These are phyloP conservation scores for Boletus patriciae DNA, from an alignment of 768 basidiomycete species.

Conservation along the genomic window DNA sequence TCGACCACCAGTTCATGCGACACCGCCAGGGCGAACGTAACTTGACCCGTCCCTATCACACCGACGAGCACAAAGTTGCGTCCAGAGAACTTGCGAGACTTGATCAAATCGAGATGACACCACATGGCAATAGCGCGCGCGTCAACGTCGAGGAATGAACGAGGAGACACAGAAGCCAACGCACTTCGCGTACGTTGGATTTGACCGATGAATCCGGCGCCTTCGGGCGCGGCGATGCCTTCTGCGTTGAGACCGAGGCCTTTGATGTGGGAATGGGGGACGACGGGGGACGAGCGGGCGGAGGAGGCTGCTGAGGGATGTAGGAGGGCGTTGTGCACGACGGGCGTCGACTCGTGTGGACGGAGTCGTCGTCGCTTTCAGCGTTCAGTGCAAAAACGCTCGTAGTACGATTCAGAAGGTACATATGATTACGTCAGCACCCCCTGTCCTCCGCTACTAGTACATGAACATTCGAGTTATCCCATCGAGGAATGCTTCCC, in stretches of 20 bases:
- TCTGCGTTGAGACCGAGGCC: slow-evolving; percentile 88
- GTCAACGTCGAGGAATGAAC: no score
- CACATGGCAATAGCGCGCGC: slow-evolving; percentile 55
- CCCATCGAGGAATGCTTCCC: no score
- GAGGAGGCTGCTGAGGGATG: slow-evolving; percentile 63
- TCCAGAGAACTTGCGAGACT: slow-evolving; percentile 91
- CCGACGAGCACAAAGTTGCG: slow-evolving; percentile 90
- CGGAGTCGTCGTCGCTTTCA: slow-evolving; percentile 43
- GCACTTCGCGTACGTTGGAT: slow-evolving; percentile 85
- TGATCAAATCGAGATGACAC: slow-evolving; percentile 85
- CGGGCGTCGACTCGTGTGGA: slow-evolving; percentile 53
- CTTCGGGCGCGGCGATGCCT: slow-evolving; percentile 69
- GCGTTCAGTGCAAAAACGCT: no score
- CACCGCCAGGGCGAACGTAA: slow-evolving; percentile 92
- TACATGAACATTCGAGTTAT: no score
- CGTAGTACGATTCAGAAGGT: no score
- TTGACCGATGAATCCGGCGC: slow-evolving; percentile 91
- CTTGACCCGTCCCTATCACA: slow-evolving; percentile 97
- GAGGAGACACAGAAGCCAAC: slow-evolving; percentile 6
- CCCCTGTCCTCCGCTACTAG: no score
- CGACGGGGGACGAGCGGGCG: slow-evolving; percentile 73
- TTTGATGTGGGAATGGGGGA: slow-evolving; percentile 95
- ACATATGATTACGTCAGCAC: no score
- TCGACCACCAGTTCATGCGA: slow-evolving; percentile 93
- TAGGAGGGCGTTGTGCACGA: slow-evolving; percentile 62